phyloP scores from a whole-genome alignment of 1,139 yeast species.

The Kodamaea arcana region DNA sequence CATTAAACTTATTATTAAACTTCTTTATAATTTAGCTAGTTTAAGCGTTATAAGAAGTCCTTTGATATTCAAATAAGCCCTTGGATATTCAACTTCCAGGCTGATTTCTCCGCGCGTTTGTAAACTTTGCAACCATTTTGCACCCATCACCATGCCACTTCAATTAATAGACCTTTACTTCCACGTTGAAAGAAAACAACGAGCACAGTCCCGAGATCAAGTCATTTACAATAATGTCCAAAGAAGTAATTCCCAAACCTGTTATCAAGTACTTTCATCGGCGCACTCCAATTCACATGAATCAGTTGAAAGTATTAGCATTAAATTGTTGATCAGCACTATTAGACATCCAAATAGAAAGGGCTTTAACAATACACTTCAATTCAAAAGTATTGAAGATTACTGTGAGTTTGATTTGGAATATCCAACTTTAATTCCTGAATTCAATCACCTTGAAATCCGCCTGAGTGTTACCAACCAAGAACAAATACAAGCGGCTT shows the following conservation, averaged over 20 bases:
- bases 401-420: not conserved
- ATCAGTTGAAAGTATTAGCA: not conserved
- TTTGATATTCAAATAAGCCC: no score
- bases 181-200: not conserved
- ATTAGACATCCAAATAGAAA: not conserved
- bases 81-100: no score
- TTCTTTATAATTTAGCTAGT: no score
- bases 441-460: not conserved
- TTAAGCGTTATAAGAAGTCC: no score
- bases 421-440: not conserved
- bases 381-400: not conserved
- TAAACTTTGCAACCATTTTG: not conserved
- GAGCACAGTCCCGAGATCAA: not conserved
- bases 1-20: no score
- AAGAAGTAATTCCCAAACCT: not conserved
- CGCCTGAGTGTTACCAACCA: not conserved
- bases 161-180: not conserved
- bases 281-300: not conserved
- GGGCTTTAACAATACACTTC: not conserved
- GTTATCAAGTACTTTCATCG: not conserved
- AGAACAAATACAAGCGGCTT: not conserved
- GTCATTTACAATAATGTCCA: not conserved
- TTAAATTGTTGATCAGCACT: not conserved
- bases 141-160: not conserved
- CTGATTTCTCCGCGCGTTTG: no score